Conservation (phyloP, 2,329 filamentous ascomycete species). For the Pyrenophora tritici-repentis region DNA sequence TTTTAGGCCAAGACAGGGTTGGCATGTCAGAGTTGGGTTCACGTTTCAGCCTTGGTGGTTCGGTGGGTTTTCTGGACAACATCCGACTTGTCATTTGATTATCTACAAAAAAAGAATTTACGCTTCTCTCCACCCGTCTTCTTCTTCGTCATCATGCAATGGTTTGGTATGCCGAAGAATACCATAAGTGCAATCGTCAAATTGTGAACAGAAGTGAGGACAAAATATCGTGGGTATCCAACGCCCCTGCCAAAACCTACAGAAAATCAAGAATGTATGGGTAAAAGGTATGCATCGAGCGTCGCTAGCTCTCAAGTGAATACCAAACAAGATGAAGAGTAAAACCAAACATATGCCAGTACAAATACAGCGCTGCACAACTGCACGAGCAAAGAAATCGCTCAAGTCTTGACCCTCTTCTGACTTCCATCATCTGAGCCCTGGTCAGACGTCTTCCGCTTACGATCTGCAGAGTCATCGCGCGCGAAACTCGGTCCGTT, state of each 20-base stretch:
- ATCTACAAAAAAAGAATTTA: slow-evolving; percentile 20
- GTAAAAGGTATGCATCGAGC: slow-evolving; percentile 13
- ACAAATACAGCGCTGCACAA: slow-evolving; percentile 13
- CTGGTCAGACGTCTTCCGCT: slow-evolving; percentile 49
- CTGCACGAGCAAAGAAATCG: slow-evolving; percentile 1
- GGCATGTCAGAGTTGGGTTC: not conserved
- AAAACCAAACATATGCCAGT: slow-evolving; percentile 3
- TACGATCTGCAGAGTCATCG: slow-evolving; percentile 48
- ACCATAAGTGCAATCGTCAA: slow-evolving; percentile 11
- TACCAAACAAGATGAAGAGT: slow-evolving; percentile 5
- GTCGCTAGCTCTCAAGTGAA: slow-evolving; percentile 13
- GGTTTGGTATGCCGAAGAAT: slow-evolving; percentile 6
- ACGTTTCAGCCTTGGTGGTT: not conserved
- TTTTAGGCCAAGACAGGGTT: not conserved
- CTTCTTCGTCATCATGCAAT: slow-evolving; percentile 15
- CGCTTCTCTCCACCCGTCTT: slow-evolving; percentile 2
- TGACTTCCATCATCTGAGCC: slow-evolving; percentile 43
- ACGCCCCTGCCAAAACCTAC: slow-evolving; percentile 26
- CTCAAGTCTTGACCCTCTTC: slow-evolving; percentile 46
- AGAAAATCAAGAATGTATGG: slow-evolving; percentile 4
- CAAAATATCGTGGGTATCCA: slow-evolving; percentile 34
- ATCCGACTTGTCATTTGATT: slow-evolving; percentile 19
- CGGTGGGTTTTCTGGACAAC: slow-evolving; percentile 2
- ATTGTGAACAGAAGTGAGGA: slow-evolving; percentile 21
- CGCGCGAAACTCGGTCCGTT: slow-evolving; percentile 52